A percentile compares a stretch with the other conserved stretches of the same genome.
Conservation (phyloP, 495 filamentous ascomycete genomes). For the Lindgomyces ingoldianus region DNA sequence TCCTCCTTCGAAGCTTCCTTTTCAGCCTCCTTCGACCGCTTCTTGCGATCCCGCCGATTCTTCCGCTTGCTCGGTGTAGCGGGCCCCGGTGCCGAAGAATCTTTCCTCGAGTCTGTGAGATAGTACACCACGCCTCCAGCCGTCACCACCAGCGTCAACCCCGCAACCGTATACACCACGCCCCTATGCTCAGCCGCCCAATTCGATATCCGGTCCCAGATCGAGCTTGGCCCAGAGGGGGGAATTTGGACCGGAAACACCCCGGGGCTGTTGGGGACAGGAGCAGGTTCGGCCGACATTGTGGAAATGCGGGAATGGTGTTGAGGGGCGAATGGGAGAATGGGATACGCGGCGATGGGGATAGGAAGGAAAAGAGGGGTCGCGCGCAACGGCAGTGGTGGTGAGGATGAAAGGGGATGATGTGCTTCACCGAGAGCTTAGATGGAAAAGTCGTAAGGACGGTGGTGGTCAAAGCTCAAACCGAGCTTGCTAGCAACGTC, state of each 20-base stretch:
- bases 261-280: slow-evolving; percentile 47
- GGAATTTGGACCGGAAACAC: slow-evolving; percentile 44
- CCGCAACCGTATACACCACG: slow-evolving; percentile 91
- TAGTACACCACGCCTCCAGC: slow-evolving; percentile 92
- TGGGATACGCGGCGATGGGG: background rate
- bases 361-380: slow-evolving; percentile 3
- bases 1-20: slow-evolving; percentile 51
- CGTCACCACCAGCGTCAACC: slow-evolving; percentile 86
- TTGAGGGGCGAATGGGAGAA: background rate
- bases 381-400: slow-evolving; percentile 20
- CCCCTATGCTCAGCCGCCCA: slow-evolving; percentile 96
- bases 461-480: slow-evolving; percentile 15
- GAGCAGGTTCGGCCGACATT: slow-evolving; percentile 32
- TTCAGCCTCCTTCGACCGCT: slow-evolving; percentile 59
- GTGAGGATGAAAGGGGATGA: slow-evolving; percentile 29
- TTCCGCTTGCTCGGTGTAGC: slow-evolving; percentile 46
- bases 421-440: slow-evolving; percentile 11
- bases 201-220: slow-evolving; percentile 85
- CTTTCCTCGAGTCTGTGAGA: slow-evolving; percentile 55
- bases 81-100: slow-evolving; percentile 9
- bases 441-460: slow-evolving; percentile 26
- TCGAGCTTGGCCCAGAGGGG: slow-evolving; percentile 60
- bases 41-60: slow-evolving; percentile 63
- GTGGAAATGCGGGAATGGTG: slow-evolving; percentile 1
- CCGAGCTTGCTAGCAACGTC: too few relatives aligned